A percentile compares a stretch with the other conserved stretches of the same genome.
These are phyloP conservation scores for Suillus discolor DNA, from an alignment of 768 basidiomycete genomes.

Conservation along the genomic window DNA sequence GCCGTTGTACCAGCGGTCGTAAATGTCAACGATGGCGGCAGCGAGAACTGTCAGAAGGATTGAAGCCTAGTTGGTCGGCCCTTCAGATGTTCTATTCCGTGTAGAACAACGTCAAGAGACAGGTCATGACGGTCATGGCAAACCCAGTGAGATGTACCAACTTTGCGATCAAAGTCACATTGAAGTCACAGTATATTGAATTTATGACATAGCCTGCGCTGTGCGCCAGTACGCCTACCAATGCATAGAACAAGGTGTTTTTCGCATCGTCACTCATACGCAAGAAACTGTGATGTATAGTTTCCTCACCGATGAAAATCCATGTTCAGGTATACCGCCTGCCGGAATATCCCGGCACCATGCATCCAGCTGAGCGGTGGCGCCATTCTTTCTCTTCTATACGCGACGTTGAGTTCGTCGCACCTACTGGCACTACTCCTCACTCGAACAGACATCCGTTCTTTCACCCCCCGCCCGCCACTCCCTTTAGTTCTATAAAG, in stretches of 20 bases:
- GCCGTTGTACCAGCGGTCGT: neutral
- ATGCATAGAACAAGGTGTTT: neutral
- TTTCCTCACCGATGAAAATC: too few relatives aligned
- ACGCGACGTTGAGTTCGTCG: too few relatives aligned
- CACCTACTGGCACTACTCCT: too few relatives aligned
- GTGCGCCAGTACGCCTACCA: conserved; percentile 27
- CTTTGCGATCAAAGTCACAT: conserved; percentile 52
- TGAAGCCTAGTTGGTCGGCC: neutral
- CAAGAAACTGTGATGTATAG: too few relatives aligned
- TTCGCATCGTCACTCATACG: neutral
- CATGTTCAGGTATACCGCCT: too few relatives aligned
- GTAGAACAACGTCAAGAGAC: neutral
- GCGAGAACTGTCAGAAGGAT: neutral
- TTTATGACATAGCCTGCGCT: conserved; percentile 56
- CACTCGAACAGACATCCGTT: too few relatives aligned
- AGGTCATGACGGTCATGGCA: neutral
- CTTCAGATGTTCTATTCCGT: neutral
- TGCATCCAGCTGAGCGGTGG: too few relatives aligned
- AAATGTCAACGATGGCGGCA: neutral
- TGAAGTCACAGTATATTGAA: conserved; percentile 56
- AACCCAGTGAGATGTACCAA: conserved; percentile 39
- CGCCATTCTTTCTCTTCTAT: too few relatives aligned
- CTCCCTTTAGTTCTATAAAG: too few relatives aligned
- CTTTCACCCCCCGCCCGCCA: too few relatives aligned
- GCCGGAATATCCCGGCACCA: too few relatives aligned